Conservation (phyloP, 225 moss, liverwort and hornwort genomes). For the Rhytidiadelphus loreus region DNA sequence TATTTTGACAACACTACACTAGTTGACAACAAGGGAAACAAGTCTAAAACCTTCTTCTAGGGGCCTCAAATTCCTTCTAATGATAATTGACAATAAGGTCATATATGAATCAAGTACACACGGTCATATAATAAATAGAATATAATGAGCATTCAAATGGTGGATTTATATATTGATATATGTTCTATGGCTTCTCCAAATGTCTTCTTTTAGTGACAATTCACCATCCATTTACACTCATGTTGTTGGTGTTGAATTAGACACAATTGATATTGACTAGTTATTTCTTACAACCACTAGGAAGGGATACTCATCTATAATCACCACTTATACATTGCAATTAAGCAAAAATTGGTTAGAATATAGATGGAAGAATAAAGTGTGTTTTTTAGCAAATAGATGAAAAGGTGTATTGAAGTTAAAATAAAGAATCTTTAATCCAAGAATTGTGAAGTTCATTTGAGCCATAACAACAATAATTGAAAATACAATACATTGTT, state of each 20-base stretch:
- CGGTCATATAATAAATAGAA: neutral
- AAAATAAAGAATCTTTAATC: neutral
- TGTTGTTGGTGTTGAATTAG: neutral
- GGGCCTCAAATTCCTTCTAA: too few relatives aligned
- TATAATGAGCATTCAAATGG: neutral
- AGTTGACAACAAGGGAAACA: too few relatives aligned
- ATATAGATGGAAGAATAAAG: neutral
- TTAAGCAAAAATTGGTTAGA: neutral
- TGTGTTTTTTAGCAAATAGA: neutral
- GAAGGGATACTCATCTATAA: neutral
- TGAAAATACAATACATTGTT: neutral
- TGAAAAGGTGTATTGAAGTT: neutral
- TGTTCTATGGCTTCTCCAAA: neutral
- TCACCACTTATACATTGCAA: neutral
- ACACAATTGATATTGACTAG: accelerated
- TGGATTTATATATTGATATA: neutral
- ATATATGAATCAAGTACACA: neutral
- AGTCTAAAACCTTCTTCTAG: too few relatives aligned
- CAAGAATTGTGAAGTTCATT: neutral
- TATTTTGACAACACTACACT: too few relatives aligned
- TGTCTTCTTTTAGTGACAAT: accelerated
- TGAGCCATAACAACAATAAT: neutral
- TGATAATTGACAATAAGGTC: neutral
- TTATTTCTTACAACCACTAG: neutral
- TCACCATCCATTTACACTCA: neutral